Evolutionary conservation across 495 filamentous ascomycete genomes (phyloP).

Genomic region (Penicillium robsamsonii): DNA sequence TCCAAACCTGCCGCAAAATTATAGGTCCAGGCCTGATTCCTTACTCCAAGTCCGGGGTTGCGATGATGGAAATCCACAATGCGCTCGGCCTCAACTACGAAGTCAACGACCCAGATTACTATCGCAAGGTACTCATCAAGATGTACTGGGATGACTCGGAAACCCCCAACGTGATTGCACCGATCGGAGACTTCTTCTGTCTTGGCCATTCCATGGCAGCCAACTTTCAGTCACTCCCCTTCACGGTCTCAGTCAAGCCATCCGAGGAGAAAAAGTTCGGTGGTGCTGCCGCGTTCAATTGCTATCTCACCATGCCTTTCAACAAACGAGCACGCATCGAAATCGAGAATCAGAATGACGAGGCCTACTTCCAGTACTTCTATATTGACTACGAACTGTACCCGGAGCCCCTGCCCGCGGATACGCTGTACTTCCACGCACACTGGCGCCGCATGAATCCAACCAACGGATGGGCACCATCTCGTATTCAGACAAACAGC

Average conservation of each 20-base stretch:
- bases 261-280: no score
- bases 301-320: no score
- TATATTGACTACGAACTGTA: conserved; percentile 29
- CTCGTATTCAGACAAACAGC: not conserved
- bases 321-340: no score
- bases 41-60: conserved; percentile 25
- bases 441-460: conserved; percentile 27
- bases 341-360: not conserved
- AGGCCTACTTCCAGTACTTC: conserved; percentile 26
- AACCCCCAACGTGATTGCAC: no score
- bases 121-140: conserved; percentile 27
- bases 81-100: conserved; percentile 26
- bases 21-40: conserved; percentile 24
- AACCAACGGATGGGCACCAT: conserved; percentile 24
- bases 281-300: no score
- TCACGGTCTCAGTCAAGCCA: no score
- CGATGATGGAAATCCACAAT: conserved; percentile 26
- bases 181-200: no score
- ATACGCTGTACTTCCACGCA: conserved; percentile 27
- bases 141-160: conserved; percentile 17
- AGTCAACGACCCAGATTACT: conserved; percentile 26
- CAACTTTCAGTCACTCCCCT: no score
- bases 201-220: no score
- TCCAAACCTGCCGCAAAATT: conserved; percentile 21
- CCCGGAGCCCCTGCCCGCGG: conserved; percentile 18